Conservation (phyloP, 179 eudicot species). For the Silene noctiflora region DNA sequence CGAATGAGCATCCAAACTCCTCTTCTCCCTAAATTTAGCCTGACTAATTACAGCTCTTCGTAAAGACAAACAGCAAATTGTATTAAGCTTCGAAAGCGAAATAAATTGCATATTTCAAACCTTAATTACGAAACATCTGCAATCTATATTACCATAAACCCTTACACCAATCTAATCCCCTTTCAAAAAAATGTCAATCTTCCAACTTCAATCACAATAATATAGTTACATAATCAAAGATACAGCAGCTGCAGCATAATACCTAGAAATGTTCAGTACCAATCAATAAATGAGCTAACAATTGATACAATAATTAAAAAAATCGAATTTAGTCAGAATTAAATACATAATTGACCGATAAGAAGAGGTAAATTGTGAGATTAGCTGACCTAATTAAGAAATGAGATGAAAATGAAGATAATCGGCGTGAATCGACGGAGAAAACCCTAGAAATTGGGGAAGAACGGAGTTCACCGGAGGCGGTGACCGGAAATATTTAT, state of each 20-base stretch:
- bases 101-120: conserved; percentile 37
- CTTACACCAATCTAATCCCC: background rate
- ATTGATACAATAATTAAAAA: background rate
- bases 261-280: background rate
- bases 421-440: conserved; percentile 2
- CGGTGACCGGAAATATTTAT: conserved; percentile 1
- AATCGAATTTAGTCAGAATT: background rate
- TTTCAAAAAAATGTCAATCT: background rate
- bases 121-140: conserved; percentile 17
- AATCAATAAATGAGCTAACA: background rate
- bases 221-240: background rate
- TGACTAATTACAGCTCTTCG: conserved; percentile 23
- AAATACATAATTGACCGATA: background rate
- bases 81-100: conserved; percentile 33
- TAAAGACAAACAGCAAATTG: conserved; percentile 24
- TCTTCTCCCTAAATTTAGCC: conserved; percentile 7
- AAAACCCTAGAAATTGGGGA: background rate
- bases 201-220: background rate
- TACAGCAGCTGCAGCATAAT: background rate
- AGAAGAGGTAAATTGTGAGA: background rate
- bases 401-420: background rate
- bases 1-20: conserved; percentile 18
- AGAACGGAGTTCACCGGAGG: background rate
- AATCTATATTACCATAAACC: conserved; percentile 19
- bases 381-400: background rate